Conservation (phyloP, 768 basidiomycete genomes). For the Tricholoma furcatifolium region DNA sequence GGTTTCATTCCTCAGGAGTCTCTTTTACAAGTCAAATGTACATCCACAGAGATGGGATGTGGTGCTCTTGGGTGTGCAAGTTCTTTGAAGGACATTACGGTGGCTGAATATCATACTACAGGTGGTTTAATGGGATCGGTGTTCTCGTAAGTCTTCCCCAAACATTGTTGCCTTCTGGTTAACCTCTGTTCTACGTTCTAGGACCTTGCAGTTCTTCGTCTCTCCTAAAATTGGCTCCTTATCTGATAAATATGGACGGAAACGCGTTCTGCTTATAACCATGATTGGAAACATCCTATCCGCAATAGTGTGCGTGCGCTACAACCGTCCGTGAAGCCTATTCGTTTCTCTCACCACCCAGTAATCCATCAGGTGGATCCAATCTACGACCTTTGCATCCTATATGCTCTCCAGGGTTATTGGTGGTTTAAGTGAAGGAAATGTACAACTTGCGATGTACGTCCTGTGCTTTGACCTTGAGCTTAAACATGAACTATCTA, state of each 20-base stretch:
- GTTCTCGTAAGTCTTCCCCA: conserved; percentile 67
- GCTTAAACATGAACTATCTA: neutral
- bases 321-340: neutral
- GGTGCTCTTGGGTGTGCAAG: conserved; percentile 74
- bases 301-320: conserved; percentile 77
- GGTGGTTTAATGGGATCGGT: conserved; percentile 92
- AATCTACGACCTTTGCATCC: conserved; percentile 86
- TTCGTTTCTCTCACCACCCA: neutral
- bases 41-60: conserved; percentile 89
- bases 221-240: conserved; percentile 80
- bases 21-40: conserved; percentile 56
- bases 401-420: conserved; percentile 89
- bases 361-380: conserved; percentile 65
- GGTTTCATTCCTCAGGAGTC: conserved; percentile 64
- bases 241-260: conserved; percentile 90
- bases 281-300: conserved; percentile 95
- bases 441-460: conserved; percentile 94
- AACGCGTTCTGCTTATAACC: conserved; percentile 74
- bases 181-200: conserved; percentile 33
- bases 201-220: conserved; percentile 80
- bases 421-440: conserved; percentile 94
- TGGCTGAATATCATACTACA: conserved; percentile 20
- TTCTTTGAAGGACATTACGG: neutral
- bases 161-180: conserved; percentile 14
- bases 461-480: conserved; percentile 26